Evolutionary conservation across 768 basidiomycete species (phyloP), one percentile per base, ranked within the genome.

Genomic region (Ramaria sp.): DNA sequence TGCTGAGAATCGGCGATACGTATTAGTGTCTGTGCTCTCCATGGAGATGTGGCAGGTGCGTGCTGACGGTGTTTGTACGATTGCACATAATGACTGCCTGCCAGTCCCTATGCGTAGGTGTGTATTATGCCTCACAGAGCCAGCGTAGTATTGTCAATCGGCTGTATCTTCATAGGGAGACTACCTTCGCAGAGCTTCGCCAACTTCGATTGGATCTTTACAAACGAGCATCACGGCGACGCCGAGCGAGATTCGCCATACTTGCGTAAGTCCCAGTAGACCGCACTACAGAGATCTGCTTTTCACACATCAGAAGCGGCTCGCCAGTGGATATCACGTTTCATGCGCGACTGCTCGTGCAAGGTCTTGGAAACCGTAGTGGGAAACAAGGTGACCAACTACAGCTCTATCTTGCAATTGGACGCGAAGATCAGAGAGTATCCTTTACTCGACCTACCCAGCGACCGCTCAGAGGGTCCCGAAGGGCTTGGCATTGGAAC

Each of bases 41-140:
- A n/a, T n/a, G 5, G 55, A 57, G 31, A 30, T 41, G 5, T 57
- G 55, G 55, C 55, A 48, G 45, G 55, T 49, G 30, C 20, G 55
- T 49, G 7, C 4, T 17, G 9, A 10, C 34, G 9, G 13, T 10
- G 13, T 17, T 43, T 2, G 4, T 22, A 2, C 17, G 13, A 13
- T 43, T 43, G 42, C 20, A 22, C n/a, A 2, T 43, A 43, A n/a
- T n/a, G 4, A 15, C 24, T 9, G 10, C 24, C 48, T 49, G 13
- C 17, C 48, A 52, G 51, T 6, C 33, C 15, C 34, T 52, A 10
- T 17, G 20, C 20, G 17, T 24, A 22, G 51, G 51, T 30, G 30
- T 49, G 31, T 30, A 7, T 31, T 49, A 4, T 24, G 13, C 48
- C 6, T 10, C 2, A 33, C 2, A 10, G 1, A 19, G n/a, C 17